These are phyloP conservation scores for Apiospora pterosperma DNA, from an alignment of 2,329 filamentous ascomycete genomes.

Conservation along the genomic window DNA sequence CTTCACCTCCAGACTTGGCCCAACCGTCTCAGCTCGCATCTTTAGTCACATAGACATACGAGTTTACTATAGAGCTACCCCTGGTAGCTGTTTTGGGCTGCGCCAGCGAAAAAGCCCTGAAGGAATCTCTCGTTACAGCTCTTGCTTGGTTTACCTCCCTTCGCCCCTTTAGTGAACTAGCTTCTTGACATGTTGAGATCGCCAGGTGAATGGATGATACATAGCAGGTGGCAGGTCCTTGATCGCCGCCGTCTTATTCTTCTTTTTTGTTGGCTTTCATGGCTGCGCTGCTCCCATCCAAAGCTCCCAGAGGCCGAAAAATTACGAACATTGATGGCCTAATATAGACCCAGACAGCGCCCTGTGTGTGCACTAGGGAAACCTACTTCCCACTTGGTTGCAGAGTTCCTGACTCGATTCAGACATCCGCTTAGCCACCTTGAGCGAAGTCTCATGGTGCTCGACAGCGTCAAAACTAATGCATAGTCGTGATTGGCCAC, in stretches of 20 bases:
- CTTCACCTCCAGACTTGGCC: background rate
- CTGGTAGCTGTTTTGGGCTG: background rate
- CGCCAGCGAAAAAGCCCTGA: background rate
- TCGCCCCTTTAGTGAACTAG: background rate
- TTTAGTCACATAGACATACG: background rate
- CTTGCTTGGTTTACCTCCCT: background rate
- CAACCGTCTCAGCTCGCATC: background rate
- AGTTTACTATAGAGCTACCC: background rate
- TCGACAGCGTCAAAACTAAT: slow-evolving; percentile 6
- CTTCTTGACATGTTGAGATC: slow-evolving; percentile 1
- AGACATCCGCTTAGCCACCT: slow-evolving; percentile 1
- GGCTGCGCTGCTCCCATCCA: background rate
- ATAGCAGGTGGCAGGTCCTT: background rate
- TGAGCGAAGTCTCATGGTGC: background rate
- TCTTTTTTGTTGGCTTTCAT: background rate
- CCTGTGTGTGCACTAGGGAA: background rate
- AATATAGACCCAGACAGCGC: background rate
- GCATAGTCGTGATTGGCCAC: slow-evolving; percentile 11
- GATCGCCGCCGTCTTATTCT: background rate
- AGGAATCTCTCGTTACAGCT: background rate
- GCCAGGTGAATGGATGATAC: background rate
- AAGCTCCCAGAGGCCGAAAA: background rate
- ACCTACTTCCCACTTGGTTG: background rate
- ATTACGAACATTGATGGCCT: background rate
- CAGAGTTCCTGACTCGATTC: slow-evolving; percentile 4